Conservation (phyloP, 164 flowering plant species). For the Magnolia sinica region DNA sequence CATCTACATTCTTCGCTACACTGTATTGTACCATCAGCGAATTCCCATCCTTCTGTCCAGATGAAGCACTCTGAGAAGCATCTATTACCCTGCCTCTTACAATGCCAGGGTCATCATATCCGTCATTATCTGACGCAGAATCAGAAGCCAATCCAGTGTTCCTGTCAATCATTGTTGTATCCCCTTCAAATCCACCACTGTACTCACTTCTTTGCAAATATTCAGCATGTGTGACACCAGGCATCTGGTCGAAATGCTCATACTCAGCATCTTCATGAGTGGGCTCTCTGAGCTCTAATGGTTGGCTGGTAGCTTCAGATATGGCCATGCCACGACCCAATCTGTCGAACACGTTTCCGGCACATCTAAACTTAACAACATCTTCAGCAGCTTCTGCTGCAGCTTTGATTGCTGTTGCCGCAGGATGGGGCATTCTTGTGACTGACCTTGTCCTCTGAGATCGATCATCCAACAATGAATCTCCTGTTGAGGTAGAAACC, state of each 20-base stretch:
- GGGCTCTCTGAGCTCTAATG: slow-evolving; percentile 20
- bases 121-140: slow-evolving; percentile 57
- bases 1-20: slow-evolving; percentile 40
- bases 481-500: slow-evolving; percentile 58
- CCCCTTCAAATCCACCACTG: slow-evolving; percentile 27
- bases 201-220: slow-evolving; percentile 30
- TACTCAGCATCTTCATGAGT: slow-evolving; percentile 35
- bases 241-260: slow-evolving; percentile 26
- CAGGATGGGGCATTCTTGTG: slow-evolving; percentile 48
- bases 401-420: slow-evolving; percentile 75
- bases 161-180: slow-evolving; percentile 30
- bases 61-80: slow-evolving; percentile 37
- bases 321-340: slow-evolving; percentile 49
- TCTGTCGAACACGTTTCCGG: slow-evolving; percentile 77
- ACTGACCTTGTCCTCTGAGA: slow-evolving; percentile 43
- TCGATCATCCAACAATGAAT: slow-evolving; percentile 30
- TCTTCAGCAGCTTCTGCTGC: slow-evolving; percentile 89
- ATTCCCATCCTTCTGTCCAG: slow-evolving; percentile 40
- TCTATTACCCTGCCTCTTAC: slow-evolving; percentile 25
- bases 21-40: slow-evolving; percentile 42
- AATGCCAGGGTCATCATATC: slow-evolving; percentile 38
- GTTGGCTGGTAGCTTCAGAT: slow-evolving; percentile 22
- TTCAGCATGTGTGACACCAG: slow-evolving; percentile 3
- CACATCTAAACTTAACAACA: slow-evolving; percentile 44
- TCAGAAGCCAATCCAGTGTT: slow-evolving; percentile 40